Evolutionary conservation across 805 yeast species (phyloP), one percentile per base, ranked within the genome.

Genomic region (Sugiyamaella boreocaroliniensis): DNA sequence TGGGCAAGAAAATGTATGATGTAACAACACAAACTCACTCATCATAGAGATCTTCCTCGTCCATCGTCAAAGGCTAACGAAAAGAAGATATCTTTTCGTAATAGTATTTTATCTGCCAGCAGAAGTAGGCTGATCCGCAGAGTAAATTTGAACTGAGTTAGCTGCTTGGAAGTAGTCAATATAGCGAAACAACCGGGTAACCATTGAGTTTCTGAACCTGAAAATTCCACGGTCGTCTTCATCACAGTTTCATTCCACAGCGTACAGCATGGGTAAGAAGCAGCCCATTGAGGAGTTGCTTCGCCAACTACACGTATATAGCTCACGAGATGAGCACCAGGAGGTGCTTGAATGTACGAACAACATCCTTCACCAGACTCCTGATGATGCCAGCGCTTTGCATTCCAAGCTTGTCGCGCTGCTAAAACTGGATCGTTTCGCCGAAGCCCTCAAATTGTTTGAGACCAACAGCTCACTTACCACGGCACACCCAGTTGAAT

Each of bases 41-140:
- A 68, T 89, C 97, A 68, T 84, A 88, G 26, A 81, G 64, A 55
- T 81, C 86, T 19, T 81, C 85, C 61, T 80, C 86, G 4, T 32
- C 37, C 37, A 32, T 32, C n/a, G 3, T 32, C 8, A 9, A 14
- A 22, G 26, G 26, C 26, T 22, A 22, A 6, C 26, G 6, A 22
- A 22, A 22, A 22, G 26, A 22, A 22, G 26, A 4, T 22, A 22
- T 3, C 26, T 22, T 22, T 22, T 6, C 26, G 26, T 6, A 22
- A 3, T 22, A 22, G 26, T 22, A 22, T 22, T 22, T 22, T 22
- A 4, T 22, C 26, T 22, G 26, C 26, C 26, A 6, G 26, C 26
- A 3, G 26, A 22, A 6, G 26, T 22, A 22, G 26, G 26, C 6
- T 22, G 26, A 22, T 22, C 6, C 26, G 26, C 26, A 22, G 26